A percentile compares a stretch with the other conserved stretches of the same genome.
Conservation (phyloP, 1,139 yeast species). For the Schwanniomyces etchellsii region DNA sequence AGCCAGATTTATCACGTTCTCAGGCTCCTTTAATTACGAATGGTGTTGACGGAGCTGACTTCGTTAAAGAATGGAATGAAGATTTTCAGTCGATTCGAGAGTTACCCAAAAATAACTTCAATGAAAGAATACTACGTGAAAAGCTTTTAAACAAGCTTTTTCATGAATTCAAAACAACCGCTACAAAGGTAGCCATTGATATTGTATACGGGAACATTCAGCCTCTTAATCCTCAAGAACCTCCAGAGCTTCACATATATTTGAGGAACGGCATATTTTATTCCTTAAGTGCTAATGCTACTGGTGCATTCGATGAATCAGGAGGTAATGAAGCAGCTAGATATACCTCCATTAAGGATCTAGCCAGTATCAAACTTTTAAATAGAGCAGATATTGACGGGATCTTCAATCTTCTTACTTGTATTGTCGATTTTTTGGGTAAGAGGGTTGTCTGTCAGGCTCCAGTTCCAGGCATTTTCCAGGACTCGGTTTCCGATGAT, state of each 20-base stretch:
- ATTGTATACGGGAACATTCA: slow-evolving; percentile 68
- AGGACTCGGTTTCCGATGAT: slow-evolving; percentile 29
- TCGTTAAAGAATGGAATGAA: slow-evolving; percentile 80
- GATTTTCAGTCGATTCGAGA: slow-evolving; percentile 82
- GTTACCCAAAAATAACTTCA: slow-evolving; percentile 50
- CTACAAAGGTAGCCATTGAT: slow-evolving; percentile 75
- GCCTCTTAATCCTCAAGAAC: slow-evolving; percentile 78
- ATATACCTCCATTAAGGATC: slow-evolving; percentile 74
- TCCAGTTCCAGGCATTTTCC: slow-evolving; percentile 94
- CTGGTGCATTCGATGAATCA: slow-evolving; percentile 54
- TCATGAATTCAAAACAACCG: slow-evolving; percentile 70
- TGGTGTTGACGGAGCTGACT: slow-evolving; percentile 56
- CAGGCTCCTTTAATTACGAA: slow-evolving; percentile 51
- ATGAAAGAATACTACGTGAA: slow-evolving; percentile 73
- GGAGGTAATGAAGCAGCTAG: slow-evolving; percentile 90
- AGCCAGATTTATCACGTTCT: slow-evolving; percentile 58
- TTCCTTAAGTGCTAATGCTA: slow-evolving; percentile 72
- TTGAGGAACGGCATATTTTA: slow-evolving; percentile 82
- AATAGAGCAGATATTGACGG: slow-evolving; percentile 63
- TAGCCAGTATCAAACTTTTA: slow-evolving; percentile 63
- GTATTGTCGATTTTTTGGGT: slow-evolving; percentile 86
- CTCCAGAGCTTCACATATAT: slow-evolving; percentile 56
- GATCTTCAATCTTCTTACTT: slow-evolving; percentile 67
- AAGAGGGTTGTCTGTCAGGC: slow-evolving; percentile 87
- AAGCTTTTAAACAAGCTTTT: slow-evolving; percentile 67